Evolutionary conservation across 208 protist species (phyloP).

Genomic region (Acanthamoeba polyphaga): DNA sequence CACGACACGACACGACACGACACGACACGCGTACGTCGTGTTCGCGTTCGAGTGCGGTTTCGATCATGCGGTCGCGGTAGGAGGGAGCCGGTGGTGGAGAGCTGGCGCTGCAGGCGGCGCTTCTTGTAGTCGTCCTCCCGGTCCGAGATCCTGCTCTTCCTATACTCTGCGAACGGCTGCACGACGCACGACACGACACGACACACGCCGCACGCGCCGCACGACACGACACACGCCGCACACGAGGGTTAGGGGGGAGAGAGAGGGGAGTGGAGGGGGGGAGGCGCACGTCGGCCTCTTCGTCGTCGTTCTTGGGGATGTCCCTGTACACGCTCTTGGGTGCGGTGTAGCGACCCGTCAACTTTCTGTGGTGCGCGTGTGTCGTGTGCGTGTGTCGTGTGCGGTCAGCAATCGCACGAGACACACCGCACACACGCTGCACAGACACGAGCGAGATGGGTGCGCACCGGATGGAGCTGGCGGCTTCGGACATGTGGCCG

Average conservation of each 20-base stretch:
- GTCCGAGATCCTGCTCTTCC: conserved; percentile 7
- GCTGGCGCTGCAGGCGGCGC: conserved; percentile 39
- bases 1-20: background rate
- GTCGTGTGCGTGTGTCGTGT: too few relatives aligned
- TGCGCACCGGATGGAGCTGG: conserved; percentile 9
- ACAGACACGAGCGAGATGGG: too few relatives aligned
- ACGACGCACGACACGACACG: background rate
- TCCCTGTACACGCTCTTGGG: conserved; percentile 67
- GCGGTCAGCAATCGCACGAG: too few relatives aligned
- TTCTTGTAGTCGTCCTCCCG: conserved; percentile 74
- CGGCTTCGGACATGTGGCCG: conserved; percentile 38
- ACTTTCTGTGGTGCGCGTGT: background rate
- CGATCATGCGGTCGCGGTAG: conserved; percentile 67
- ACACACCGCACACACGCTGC: too few relatives aligned
- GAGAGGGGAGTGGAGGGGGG: background rate
- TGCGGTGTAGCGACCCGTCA: conserved; percentile 66
- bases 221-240: too few relatives aligned
- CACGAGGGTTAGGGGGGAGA: background rate
- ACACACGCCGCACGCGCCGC: background rate
- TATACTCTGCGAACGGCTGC: conserved; percentile 68
- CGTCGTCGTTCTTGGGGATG: conserved; percentile 54
- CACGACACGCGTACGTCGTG: conserved; percentile 21
- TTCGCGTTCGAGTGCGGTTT: conserved; percentile 58
- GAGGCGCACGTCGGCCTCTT: conserved; percentile 23
- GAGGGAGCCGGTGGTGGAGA: conserved; percentile 6